Evolutionary conservation across 1,284 basidiomycete species (phyloP).

Genomic region (Ustilago nuda): DNA sequence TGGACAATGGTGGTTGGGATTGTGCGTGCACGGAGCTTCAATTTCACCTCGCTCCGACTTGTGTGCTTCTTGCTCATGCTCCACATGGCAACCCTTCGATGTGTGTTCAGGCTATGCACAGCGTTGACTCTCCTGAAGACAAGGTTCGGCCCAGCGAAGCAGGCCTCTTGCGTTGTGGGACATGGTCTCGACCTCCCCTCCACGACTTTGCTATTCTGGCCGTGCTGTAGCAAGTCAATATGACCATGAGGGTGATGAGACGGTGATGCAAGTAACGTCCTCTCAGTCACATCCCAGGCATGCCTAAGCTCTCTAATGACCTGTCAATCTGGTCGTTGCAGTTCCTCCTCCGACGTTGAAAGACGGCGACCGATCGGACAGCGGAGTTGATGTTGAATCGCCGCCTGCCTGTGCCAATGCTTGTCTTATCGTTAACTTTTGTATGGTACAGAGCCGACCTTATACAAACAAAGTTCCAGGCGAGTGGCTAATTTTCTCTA

Average conservation of each 20-base stretch:
- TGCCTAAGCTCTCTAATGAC: not conserved
- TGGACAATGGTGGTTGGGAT: too few species aligned
- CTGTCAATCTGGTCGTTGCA: slow-evolving; percentile 2
- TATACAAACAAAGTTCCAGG: not conserved
- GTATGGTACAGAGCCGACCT: not conserved
- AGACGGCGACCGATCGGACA: not conserved
- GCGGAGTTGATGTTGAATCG: slow-evolving; percentile 14
- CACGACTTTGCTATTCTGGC: not conserved
- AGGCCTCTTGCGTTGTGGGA: not conserved
- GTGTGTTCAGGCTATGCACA: not conserved
- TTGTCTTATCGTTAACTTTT: slow-evolving; percentile 7
- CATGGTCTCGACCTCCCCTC: slow-evolving; percentile 11
- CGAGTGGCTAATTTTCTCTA: not conserved
- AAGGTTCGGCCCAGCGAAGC: not conserved
- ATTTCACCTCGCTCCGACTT: too few species aligned
- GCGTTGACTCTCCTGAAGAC: not conserved
- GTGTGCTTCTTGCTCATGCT: not conserved
- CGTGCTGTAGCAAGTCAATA: not conserved
- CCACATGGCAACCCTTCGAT: not conserved
- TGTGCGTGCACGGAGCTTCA: too few species aligned
- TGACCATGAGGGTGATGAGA: not conserved
- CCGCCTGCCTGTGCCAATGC: not conserved
- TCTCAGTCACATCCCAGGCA: not conserved
- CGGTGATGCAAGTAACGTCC: not conserved
- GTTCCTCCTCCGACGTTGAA: not conserved